Evolutionary conservation across 176 grass and related monocot genomes (phyloP), one percentile per base, ranked within the genome.

Genomic region (Echinochloa phyllopogon): DNA sequence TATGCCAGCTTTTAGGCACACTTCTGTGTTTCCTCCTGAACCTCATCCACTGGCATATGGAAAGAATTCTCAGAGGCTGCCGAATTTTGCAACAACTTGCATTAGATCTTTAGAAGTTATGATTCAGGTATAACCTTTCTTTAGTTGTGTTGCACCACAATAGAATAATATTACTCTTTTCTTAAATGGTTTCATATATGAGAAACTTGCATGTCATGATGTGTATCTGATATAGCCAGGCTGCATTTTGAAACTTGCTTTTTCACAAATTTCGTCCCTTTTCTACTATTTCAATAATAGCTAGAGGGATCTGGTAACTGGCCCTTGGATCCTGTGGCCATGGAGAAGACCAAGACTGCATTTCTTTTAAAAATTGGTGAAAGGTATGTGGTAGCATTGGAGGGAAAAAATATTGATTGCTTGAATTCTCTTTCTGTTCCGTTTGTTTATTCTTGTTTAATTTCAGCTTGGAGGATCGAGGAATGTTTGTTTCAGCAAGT

Each of bases 281-380:
- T 79, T 42, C 8, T 29, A 62, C 57, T 66, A 59, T 81, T 84
- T 71, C 59, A 90, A 72, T 73, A 67, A 78, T 84, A 96, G 93
- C 81, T 99, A 53, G 96, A 96, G 78, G 96, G 96, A 77, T 99
- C 96, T 84, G 91, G 91, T 80, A 96, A 96, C 47, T 99, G 94
- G 94, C 96, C 96, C 15, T 92, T 99, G 82, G 96, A 99, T 87
- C 73, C 60, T 71, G 59, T 94, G 71, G 91, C 93, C 37, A 92
- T 99, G 73, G 91, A 96, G 90, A 99, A 89, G 91, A 94, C 93
- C 45, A 99, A 99, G 78, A 71, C 83, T 75, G 89, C 96, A 42
- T 99, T 99, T 89, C 94, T 96, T 83, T 78, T 99, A 83, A 95
- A 92, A 91, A 99, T 99, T 92, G 93, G 86, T 78, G 86, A 99